phyloP scores from a whole-genome alignment of 2,329 filamentous ascomycete species.

The Dichotomopilus funicola region DNA sequence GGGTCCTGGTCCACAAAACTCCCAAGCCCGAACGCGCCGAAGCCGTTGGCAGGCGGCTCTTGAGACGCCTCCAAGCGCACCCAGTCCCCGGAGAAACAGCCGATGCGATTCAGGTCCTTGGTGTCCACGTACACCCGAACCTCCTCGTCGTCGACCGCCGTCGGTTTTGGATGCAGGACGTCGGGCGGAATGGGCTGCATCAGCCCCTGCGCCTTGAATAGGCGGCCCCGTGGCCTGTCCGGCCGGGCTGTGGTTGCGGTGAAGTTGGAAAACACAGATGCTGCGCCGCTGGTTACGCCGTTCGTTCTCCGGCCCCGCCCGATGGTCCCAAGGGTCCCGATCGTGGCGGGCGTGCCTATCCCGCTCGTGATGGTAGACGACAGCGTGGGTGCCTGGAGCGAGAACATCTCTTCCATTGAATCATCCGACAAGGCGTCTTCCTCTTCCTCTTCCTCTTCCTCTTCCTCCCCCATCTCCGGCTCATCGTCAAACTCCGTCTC shows the following conservation, averaged over 20 bases:
- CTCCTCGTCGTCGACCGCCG: conserved; percentile 73
- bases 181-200: conserved; percentile 66
- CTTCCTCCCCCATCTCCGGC: conserved; percentile 62
- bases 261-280: conserved; percentile 83
- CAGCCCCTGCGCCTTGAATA: conserved; percentile 79
- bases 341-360: conserved; percentile 68
- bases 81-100: conserved; percentile 98
- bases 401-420: conserved; percentile 89
- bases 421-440: conserved; percentile 82
- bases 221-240: conserved; percentile 63
- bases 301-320: conserved; percentile 60
- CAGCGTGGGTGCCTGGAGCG: conserved; percentile 71
- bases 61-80: conserved; percentile 73
- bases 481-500: conserved; percentile 43
- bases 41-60: conserved; percentile 63
- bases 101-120: conserved; percentile 75
- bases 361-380: conserved; percentile 72
- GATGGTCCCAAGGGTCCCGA: conserved; percentile 31
- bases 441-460: conserved; percentile 76
- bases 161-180: conserved; percentile 76
- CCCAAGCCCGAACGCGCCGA: conserved; percentile 60
- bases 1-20: conserved; percentile 58
- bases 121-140: conserved; percentile 88
- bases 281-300: conserved; percentile 66
- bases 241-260: conserved; percentile 76